Percentiles rank a stretch among this genome's conserved stretches.
These are phyloP conservation scores for Boechera divaricarpa DNA, from an alignment of 345 rosid genomes.

Conservation along the genomic window DNA sequence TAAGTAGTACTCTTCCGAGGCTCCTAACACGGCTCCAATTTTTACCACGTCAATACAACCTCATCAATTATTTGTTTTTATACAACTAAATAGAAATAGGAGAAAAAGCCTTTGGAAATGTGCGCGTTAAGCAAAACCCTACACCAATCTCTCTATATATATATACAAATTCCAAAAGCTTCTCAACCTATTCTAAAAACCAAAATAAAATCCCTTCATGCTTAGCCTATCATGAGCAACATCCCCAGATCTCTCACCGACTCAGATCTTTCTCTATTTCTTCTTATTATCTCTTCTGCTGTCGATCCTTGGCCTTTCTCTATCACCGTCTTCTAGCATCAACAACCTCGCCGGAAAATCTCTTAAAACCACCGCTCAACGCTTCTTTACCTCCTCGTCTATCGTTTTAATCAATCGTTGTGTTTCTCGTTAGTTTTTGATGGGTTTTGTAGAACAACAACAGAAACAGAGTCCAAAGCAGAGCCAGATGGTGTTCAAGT, in stretches of 20 bases:
- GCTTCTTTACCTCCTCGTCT: not conserved
- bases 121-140: constrained; percentile 40
- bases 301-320: constrained; percentile 90
- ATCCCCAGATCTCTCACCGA: constrained; percentile 82
- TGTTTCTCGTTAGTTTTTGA: constrained; percentile 31
- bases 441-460: constrained; percentile 49
- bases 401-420: constrained; percentile 9
- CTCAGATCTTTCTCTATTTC: constrained; percentile 70
- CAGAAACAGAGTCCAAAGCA: constrained; percentile 35
- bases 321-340: constrained; percentile 47
- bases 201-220: constrained; percentile 24
- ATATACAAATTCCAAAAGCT: constrained; percentile 8
- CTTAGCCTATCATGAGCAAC: constrained; percentile 74
- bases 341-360: constrained; percentile 25
- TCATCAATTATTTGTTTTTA: not conserved
- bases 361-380: not conserved
- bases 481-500: constrained; percentile 47
- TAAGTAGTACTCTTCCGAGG: not conserved
- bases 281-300: constrained; percentile 74
- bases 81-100: not conserved
- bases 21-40: not conserved
- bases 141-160: constrained; percentile 8
- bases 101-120: constrained; percentile 29
- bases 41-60: constrained; percentile 41
- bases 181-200: constrained; percentile 3